Evolutionary conservation across 768 basidiomycete species (phyloP).

Genomic region (Piloderma croceum): DNA sequence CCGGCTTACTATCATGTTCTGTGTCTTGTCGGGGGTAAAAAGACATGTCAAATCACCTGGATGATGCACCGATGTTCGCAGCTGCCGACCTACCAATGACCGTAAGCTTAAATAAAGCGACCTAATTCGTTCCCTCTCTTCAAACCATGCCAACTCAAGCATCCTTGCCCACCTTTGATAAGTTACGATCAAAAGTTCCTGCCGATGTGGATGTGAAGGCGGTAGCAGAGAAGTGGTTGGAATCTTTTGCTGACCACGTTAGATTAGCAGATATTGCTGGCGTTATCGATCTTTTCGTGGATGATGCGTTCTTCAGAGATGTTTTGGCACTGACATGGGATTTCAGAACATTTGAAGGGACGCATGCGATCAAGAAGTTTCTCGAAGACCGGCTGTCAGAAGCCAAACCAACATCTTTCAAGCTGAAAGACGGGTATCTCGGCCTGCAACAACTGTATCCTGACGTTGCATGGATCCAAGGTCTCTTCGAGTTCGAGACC

Average conservation of each 20-base stretch:
- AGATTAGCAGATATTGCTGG: conserved; percentile 11
- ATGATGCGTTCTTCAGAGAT: conserved; percentile 51
- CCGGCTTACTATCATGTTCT: too few species aligned
- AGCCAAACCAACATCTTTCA: conserved; percentile 16
- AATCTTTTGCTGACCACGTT: conserved; percentile 13
- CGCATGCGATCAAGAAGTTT: conserved; percentile 34
- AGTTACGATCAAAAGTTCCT: conserved; percentile 16
- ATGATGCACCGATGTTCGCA: too few species aligned
- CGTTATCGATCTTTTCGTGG: conserved; percentile 17
- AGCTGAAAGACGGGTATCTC: conserved; percentile 16
- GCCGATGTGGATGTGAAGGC: conserved; percentile 18
- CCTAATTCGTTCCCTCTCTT: too few species aligned
- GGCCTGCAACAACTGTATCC: conserved; percentile 24
- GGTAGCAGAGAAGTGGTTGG: conserved; percentile 29
- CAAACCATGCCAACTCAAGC: too few species aligned
- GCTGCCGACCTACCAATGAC: too few species aligned
- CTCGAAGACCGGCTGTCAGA: conserved; percentile 39
- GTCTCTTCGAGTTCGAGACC: conserved; percentile 40
- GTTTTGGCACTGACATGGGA: conserved; percentile 60
- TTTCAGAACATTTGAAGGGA: conserved; percentile 51
- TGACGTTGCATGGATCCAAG: conserved; percentile 40
- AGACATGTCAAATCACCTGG: too few species aligned
- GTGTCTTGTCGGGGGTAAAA: too few species aligned
- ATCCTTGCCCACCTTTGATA: conserved; percentile 24
- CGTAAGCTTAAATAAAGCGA: too few species aligned